Base-by-base conservation (phyloP, 1,139 yeast species). In the Kodamaea arcana region DNA sequence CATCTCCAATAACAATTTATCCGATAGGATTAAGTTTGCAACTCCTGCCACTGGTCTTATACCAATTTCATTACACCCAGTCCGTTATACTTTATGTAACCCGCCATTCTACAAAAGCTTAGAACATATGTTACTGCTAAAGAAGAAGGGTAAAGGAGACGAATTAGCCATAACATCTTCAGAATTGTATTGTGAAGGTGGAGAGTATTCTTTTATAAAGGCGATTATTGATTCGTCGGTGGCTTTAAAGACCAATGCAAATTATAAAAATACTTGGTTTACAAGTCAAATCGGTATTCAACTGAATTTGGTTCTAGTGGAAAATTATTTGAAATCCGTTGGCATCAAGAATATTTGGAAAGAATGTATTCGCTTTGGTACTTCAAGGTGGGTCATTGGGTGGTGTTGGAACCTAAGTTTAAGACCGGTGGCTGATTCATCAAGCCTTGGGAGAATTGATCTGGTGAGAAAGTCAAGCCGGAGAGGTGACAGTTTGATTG, bases 21-120 rank as follows among this genome's bases (percentile, higher is more conserved):
- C 31, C 17, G 21, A 28, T 10, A 21, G 28, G 4, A 24, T 39
- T 15, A 17, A 24, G 5, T 28, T 41, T 30, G 31, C 32, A 22
- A 13, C n/a, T 9, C 23, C 33, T 14, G 27, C 29, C 9, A 23
- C 16, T 11, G 3, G 30, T 21, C 4, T 32, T 29, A 16, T 27
- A n/a, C 27, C 32, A 12, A 24, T 24, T 27, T 12, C 20, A 32
- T 13, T 35, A 17, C 13, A 5, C 4, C 20, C 29, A 13, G 29
- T 48, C 6, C 36, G 43, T 27, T 51, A 50, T 30, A 41, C 49
- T 1, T 40, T 53, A 14, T 53, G 57, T 39, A 53, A 53, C 30
- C 58, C 58, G 3, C 58, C 58, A 6, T 53, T 53, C 29, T 53
- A 52, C 39, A 24, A 28, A 12, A 32, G 37, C 24, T 15, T 11